Percentiles rank a stretch among this genome's conserved stretches.
Evolutionary conservation across 768 basidiomycete genomes (phyloP).

Genomic region (Cystofilobasidium bisporidii): DNA sequence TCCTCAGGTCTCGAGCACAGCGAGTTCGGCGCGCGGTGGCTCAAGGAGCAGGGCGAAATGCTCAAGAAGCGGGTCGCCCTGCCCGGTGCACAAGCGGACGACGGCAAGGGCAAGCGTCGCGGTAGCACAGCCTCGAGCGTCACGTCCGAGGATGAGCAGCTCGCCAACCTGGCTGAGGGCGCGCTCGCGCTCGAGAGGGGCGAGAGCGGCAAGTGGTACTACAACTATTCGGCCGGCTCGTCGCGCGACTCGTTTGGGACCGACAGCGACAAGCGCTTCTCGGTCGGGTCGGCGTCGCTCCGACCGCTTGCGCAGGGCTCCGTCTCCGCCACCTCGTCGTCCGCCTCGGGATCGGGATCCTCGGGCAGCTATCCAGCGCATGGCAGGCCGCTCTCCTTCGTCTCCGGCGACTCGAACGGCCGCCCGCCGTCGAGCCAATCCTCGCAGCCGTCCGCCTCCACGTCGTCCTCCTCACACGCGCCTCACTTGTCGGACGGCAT

Average conservation of each 20-base stretch:
- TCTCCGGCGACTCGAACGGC: neutral
- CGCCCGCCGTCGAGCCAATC: neutral
- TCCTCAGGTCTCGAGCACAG: conserved; percentile 38
- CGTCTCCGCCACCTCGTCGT: neutral
- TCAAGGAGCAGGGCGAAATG: conserved; percentile 55
- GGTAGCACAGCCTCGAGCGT: neutral
- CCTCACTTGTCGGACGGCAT: no score
- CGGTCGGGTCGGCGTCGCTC: conserved; percentile 1
- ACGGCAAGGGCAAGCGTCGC: neutral
- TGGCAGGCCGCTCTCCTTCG: no score
- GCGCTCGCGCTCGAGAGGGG: conserved; percentile 21
- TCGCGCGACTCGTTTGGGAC: conserved; percentile 6
- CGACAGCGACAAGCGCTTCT: conserved; percentile 1
- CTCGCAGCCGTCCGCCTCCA: neutral
- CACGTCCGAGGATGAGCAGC: neutral
- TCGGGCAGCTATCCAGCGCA: neutral
- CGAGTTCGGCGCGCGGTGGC: conserved; percentile 68
- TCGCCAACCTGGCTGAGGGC: neutral
- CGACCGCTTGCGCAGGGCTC: neutral
- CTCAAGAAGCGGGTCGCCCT: conserved; percentile 3
- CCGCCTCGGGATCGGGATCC: neutral
- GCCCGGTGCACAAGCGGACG: neutral
- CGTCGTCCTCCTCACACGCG: neutral
- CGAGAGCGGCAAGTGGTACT: conserved; percentile 22
- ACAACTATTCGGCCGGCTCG: conserved; percentile 22